phyloP scores from a whole-genome alignment of 805 yeast species.

The Saccharomyces jurei region DNA sequence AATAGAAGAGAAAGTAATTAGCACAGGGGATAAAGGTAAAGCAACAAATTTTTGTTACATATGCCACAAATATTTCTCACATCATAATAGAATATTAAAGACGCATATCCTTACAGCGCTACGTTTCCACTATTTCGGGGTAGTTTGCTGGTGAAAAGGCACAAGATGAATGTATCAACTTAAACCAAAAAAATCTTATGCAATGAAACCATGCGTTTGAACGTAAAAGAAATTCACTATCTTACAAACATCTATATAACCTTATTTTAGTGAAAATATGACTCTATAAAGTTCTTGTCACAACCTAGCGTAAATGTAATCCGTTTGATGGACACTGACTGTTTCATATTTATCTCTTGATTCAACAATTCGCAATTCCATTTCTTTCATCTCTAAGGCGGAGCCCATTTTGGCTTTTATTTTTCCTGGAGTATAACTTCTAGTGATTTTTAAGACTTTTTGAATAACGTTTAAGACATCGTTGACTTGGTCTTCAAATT shows the following conservation, averaged over 20 bases:
- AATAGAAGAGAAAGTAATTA: constrained; percentile 16
- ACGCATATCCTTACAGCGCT: not conserved
- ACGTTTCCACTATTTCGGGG: not conserved
- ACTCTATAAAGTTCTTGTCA: not conserved
- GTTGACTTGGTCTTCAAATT: constrained; percentile 20
- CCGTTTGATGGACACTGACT: not conserved
- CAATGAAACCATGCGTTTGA: not conserved
- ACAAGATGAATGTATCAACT: not conserved
- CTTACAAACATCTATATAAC: not conserved
- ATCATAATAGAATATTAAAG: not conserved
- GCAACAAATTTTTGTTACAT: not conserved
- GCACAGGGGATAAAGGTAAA: constrained; percentile 12
- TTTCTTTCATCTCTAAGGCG: constrained; percentile 54
- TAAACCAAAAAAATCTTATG: not conserved
- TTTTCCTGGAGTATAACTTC: constrained; percentile 14
- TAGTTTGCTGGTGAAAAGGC: not conserved
- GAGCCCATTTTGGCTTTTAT: constrained; percentile 42
- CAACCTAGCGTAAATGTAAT: constrained; percentile 12
- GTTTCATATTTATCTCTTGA: constrained; percentile 36
- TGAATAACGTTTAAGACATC: constrained; percentile 30
- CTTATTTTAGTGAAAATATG: not conserved
- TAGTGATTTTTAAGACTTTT: constrained; percentile 21
- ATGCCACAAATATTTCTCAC: not conserved
- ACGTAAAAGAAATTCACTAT: not conserved
- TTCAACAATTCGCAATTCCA: constrained; percentile 64